Evolutionary conservation across 768 basidiomycete genomes (phyloP).

Genomic region (Phaeotremella fagi): DNA sequence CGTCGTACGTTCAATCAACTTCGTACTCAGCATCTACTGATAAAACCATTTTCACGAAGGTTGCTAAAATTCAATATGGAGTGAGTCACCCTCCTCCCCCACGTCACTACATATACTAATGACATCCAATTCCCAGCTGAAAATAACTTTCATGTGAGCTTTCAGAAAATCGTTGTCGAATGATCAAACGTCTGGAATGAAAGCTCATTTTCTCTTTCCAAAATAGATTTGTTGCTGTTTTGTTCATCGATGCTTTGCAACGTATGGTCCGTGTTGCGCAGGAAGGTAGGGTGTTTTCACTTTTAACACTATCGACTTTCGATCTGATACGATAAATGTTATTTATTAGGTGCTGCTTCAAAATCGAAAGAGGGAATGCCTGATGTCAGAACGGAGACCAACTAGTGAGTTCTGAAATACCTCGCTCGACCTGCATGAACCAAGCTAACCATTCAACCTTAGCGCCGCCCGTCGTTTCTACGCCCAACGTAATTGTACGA

Average conservation of each 20-base stretch:
- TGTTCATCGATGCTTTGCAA: conserved; percentile 88
- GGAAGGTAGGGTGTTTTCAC: conserved; percentile 30
- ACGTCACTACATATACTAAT: background rate
- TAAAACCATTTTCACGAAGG: conserved; percentile 43
- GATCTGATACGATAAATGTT: too few relatives aligned
- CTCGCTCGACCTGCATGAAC: background rate
- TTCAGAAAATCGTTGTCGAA: too few relatives aligned
- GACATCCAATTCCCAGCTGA: conserved; percentile 51
- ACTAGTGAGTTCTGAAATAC: conserved; percentile 46
- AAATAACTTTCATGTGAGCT: conserved; percentile 85
- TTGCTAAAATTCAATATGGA: conserved; percentile 83
- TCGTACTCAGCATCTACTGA: background rate
- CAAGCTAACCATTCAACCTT: conserved; percentile 2
- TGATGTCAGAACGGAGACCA: conserved; percentile 77
- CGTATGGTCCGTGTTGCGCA: conserved; percentile 67
- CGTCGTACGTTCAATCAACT: conserved; percentile 69
- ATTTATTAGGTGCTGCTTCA: conserved; percentile 57
- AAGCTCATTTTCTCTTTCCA: too few relatives aligned
- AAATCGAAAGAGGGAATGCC: conserved; percentile 56
- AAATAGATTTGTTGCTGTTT: conserved; percentile 67
- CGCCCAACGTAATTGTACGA: conserved; percentile 40
- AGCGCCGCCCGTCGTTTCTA: conserved; percentile 90
- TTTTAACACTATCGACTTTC: conserved; percentile 9
- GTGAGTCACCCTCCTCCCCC: conserved; percentile 19
- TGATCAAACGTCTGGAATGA: too few relatives aligned